Conservation (phyloP, 305 asterid genomes). For the Salvia sclarea region DNA sequence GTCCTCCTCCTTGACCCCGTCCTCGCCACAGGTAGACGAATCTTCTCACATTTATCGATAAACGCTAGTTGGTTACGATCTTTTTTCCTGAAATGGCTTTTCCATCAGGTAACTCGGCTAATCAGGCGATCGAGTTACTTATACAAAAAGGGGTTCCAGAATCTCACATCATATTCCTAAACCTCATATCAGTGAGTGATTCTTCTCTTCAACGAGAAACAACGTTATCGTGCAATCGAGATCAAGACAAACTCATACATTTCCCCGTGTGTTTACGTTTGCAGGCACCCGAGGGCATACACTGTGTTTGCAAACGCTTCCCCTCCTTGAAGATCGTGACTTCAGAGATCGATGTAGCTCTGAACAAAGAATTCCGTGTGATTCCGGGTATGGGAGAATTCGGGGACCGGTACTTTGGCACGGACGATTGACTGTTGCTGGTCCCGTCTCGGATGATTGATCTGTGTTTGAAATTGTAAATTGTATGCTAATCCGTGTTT, state of each 20-base stretch:
- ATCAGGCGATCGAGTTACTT: conserved; percentile 93
- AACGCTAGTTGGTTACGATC: not conserved
- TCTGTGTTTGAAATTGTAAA: conserved; percentile 33
- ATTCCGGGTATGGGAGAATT: conserved; percentile 97
- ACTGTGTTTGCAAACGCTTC: conserved; percentile 81
- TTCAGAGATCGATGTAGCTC: conserved; percentile 80
- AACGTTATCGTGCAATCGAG: not conserved
- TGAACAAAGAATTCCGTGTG: conserved; percentile 83
- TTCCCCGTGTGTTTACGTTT: not conserved
- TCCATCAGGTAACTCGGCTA: conserved; percentile 89
- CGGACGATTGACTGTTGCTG: conserved; percentile 64
- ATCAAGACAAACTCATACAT: conserved; percentile 1
- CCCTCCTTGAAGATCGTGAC: conserved; percentile 88
- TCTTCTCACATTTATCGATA: conserved; percentile 16
- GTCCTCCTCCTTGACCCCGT: conserved; percentile 97
- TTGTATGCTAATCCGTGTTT: conserved; percentile 7
- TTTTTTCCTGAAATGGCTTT: conserved; percentile 6
- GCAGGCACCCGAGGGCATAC: conserved; percentile 96
- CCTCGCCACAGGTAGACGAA: conserved; percentile 83
- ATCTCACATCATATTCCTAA: conserved; percentile 88
- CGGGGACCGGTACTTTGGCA: conserved; percentile 97
- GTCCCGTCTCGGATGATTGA: not conserved
- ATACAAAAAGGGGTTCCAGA: conserved; percentile 98
- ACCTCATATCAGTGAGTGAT: conserved; percentile 91
- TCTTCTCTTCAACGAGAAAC: not conserved